Percentiles rank a stretch among this genome's conserved stretches.
phyloP scores from a whole-genome alignment of 2,329 filamentous ascomycete genomes.

The Microcyclospora tardicrescens region DNA sequence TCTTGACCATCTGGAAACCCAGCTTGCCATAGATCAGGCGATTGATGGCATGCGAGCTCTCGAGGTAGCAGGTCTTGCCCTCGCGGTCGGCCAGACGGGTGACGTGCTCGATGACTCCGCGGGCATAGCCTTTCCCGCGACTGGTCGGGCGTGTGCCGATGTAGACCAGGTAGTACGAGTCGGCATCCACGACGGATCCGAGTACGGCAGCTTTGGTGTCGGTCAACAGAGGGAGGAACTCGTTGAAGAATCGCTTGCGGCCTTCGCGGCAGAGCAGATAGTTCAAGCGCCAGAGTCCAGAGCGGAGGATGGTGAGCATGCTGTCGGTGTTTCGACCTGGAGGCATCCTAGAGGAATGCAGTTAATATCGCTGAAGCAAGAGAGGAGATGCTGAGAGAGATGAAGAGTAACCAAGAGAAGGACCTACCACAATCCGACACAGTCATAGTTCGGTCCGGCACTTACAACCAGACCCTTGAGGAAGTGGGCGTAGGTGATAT shows the following conservation, averaged over 20 bases:
- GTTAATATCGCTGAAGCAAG: background rate
- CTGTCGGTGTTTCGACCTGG: conserved; percentile 63
- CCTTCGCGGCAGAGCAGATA: conserved; percentile 63
- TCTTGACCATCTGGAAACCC: conserved; percentile 54
- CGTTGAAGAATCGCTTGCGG: conserved; percentile 59
- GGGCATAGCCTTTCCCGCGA: conserved; percentile 59
- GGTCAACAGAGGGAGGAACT: conserved; percentile 64
- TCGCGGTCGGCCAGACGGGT: conserved; percentile 55
- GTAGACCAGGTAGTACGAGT: conserved; percentile 74
- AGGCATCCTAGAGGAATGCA: conserved; percentile 49
- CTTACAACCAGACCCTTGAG: conserved; percentile 62
- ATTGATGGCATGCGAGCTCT: conserved; percentile 59
- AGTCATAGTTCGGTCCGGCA: conserved; percentile 63
- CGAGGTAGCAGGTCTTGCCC: conserved; percentile 59
- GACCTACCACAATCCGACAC: conserved; percentile 64
- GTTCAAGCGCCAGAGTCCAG: conserved; percentile 64
- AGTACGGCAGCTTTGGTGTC: conserved; percentile 58
- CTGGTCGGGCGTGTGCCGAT: conserved; percentile 61
- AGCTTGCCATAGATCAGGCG: conserved; percentile 60
- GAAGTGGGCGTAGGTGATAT: conserved; percentile 62
- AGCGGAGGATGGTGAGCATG: conserved; percentile 57
- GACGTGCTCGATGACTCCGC: conserved; percentile 58
- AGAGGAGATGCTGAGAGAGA: background rate
- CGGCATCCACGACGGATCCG: conserved; percentile 46
- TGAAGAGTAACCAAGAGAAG: background rate